phyloP scores from a whole-genome alignment of 2,329 filamentous ascomycete genomes.

The Penicillium sp. region DNA sequence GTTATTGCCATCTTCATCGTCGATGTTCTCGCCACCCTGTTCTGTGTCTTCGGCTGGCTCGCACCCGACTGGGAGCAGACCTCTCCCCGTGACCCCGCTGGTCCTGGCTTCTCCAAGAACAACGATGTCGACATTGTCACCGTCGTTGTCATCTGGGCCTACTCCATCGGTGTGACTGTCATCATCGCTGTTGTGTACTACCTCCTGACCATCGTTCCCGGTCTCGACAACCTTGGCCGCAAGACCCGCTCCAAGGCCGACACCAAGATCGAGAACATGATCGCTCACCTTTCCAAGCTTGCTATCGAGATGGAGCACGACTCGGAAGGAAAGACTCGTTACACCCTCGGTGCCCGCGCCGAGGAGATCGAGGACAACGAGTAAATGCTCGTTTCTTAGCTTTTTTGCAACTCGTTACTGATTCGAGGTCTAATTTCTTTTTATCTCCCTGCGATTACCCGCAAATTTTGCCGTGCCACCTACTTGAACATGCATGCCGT shows the following conservation, averaged over 20 bases:
- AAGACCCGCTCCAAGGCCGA: constrained; percentile 53
- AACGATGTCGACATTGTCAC: constrained; percentile 60
- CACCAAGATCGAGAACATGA: constrained; percentile 56
- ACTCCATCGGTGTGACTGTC: constrained; percentile 55
- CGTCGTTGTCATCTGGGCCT: constrained; percentile 54
- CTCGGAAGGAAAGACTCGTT: constrained; percentile 47
- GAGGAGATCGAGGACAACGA: constrained; percentile 49
- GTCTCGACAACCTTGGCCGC: constrained; percentile 53
- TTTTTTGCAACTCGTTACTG: constrained; percentile 37
- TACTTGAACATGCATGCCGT: constrained; percentile 30
- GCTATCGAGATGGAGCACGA: constrained; percentile 53
- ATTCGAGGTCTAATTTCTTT: constrained; percentile 29
- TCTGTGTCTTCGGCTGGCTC: constrained; percentile 74
- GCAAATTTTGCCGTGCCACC: constrained; percentile 32
- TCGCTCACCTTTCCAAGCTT: constrained; percentile 53
- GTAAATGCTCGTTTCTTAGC: constrained; percentile 33
- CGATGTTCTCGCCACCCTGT: constrained; percentile 70
- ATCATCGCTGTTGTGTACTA: constrained; percentile 55
- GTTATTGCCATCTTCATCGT: constrained; percentile 70
- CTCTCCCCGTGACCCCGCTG: constrained; percentile 30
- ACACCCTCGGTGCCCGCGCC: constrained; percentile 44
- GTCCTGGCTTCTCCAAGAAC: constrained; percentile 41
- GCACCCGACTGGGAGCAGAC: constrained; percentile 49
- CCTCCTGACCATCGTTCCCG: constrained; percentile 47
- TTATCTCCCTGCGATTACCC: constrained; percentile 14